Evolutionary conservation across 192 early-diverging fungal species (phyloP).

Genomic region (Linnemannia zychae): DNA sequence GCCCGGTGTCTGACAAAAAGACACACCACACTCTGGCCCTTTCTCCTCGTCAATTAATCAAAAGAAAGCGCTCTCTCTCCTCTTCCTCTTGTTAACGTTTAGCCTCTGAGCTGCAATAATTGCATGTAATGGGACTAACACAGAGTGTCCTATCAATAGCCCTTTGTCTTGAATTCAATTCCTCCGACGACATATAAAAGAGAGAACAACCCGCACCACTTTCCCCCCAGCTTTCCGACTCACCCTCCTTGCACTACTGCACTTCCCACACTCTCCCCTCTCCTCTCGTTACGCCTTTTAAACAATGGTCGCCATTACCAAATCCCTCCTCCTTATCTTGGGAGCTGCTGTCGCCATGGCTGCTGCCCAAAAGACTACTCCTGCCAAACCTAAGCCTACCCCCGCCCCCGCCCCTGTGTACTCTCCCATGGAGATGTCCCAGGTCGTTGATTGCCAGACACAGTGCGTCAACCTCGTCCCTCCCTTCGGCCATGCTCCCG

Average conservation of each 20-base stretch:
- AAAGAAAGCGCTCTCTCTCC: no score
- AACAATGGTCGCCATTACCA: conserved; percentile 48
- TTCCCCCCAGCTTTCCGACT: conserved; percentile 1
- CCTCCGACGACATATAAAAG: conserved; percentile 21
- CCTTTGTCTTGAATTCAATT: no score
- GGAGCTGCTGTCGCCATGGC: conserved; percentile 31
- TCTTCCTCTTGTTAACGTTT: no score
- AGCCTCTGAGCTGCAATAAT: no score
- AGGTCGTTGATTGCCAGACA: conserved; percentile 39
- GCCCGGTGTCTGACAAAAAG: no score
- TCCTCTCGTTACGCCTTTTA: conserved; percentile 3
- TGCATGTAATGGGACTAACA: no score
- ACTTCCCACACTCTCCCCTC: background rate
- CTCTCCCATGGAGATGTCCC: conserved; percentile 25
- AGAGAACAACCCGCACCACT: background rate
- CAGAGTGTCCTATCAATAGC: no score
- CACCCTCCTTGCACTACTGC: background rate
- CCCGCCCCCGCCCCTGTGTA: background rate
- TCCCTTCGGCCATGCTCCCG: conserved; percentile 26
- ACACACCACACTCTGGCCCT: background rate
- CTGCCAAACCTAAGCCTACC: conserved; percentile 5
- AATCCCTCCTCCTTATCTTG: conserved; percentile 27
- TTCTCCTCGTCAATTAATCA: no score
- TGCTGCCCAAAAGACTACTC: conserved; percentile 28
- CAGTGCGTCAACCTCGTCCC: conserved; percentile 31